These are phyloP conservation scores for Talaromyces rugulosus DNA, from an alignment of 2,329 filamentous ascomycete species.

Conservation along the genomic window DNA sequence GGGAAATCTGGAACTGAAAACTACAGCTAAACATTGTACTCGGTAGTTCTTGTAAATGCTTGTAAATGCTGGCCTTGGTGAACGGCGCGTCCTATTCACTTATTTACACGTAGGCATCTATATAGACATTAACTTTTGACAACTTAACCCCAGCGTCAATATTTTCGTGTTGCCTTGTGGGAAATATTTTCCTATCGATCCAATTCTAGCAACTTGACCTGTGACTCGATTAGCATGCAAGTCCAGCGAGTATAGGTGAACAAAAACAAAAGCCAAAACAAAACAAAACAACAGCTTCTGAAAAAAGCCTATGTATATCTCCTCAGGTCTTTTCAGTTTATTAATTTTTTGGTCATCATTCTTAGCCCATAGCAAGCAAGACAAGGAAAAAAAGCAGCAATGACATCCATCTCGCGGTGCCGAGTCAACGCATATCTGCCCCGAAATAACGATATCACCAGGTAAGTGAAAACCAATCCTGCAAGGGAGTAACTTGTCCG, in stretches of 20 bases:
- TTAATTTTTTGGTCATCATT: constrained; percentile 34
- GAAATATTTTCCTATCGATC: background rate
- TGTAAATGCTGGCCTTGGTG: background rate
- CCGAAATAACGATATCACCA: background rate
- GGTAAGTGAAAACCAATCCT: background rate
- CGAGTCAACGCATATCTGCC: background rate
- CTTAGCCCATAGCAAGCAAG: constrained; percentile 19
- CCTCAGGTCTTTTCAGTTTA: constrained; percentile 45
- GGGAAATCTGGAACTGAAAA: background rate
- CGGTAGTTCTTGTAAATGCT: background rate
- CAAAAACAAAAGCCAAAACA: background rate
- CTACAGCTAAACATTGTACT: background rate
- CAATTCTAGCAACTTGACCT: background rate
- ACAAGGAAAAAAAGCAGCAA: background rate
- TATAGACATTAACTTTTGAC: background rate
- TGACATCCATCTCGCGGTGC: constrained; percentile 15
- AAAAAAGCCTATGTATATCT: constrained; percentile 14
- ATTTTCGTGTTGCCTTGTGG: too few relatives aligned
- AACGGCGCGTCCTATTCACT: background rate
- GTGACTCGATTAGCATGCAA: background rate
- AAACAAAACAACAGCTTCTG: background rate
- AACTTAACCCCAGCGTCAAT: background rate
- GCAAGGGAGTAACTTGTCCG: constrained; percentile 23
- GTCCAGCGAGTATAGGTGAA: background rate
- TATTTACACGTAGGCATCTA: background rate